Conservation (phyloP, 192 early-diverging fungal genomes). For the Diversispora eburnea region DNA sequence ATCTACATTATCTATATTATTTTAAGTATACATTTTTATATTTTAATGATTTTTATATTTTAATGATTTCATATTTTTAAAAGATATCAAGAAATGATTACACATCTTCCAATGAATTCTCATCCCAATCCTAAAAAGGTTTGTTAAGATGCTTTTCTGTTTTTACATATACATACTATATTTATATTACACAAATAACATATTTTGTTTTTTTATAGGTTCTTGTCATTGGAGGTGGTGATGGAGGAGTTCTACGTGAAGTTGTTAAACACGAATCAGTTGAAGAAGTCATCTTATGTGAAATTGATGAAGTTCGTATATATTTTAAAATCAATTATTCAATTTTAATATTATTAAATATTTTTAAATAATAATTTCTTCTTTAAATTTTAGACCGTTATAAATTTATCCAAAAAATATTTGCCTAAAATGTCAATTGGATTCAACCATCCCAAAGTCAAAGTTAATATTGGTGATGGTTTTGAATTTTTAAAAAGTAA, state of each 20-base stretch:
- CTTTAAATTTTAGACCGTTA: constrained; percentile 56
- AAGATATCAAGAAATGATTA: constrained; percentile 99
- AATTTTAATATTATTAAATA: not conserved
- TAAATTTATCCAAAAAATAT: constrained; percentile 87
- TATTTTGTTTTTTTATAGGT: constrained; percentile 50
- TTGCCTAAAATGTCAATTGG: constrained; percentile 91
- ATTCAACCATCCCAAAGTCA: constrained; percentile 93
- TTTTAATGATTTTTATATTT: not conserved
- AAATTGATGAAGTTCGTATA: constrained; percentile 82
- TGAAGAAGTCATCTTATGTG: constrained; percentile 88
- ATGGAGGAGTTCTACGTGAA: constrained; percentile 98
- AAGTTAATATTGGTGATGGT: constrained; percentile 93
- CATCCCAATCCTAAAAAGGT: constrained; percentile 95
- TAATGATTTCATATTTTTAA: not conserved
- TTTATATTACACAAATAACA: not conserved
- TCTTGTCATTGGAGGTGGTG: constrained; percentile 98
- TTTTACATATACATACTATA: not conserved
- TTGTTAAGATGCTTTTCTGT: not conserved
- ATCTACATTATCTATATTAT: too few species aligned
- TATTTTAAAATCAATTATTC: not conserved
- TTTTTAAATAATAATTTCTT: not conserved
- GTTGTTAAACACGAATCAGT: constrained; percentile 94
- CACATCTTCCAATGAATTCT: constrained; percentile 88
- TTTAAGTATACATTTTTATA: not conserved
- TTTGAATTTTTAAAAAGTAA: constrained; percentile 91